Percentiles rank a stretch among this genome's conserved stretches.
Evolutionary conservation across 495 filamentous ascomycete genomes (phyloP).

Genomic region (Cercophora sp.): DNA sequence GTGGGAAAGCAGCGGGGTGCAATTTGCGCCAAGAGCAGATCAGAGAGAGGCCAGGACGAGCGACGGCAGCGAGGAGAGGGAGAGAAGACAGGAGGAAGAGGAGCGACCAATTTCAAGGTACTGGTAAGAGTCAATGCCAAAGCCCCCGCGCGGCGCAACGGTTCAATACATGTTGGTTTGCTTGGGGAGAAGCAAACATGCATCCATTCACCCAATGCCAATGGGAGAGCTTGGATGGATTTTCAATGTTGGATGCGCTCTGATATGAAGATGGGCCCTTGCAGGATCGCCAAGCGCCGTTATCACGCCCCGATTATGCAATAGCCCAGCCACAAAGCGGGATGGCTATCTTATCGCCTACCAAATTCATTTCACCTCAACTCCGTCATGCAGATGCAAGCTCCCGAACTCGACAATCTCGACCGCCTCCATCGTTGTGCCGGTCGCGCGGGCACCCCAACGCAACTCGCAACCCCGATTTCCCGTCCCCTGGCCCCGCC

Average conservation of each 20-base stretch:
- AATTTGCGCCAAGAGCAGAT: background rate
- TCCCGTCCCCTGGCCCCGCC: constrained; percentile 15
- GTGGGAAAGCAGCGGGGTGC: too few relatives aligned
- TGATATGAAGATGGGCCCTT: constrained; percentile 16
- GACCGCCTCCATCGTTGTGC: constrained; percentile 13
- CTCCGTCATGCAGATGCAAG: constrained; percentile 20
- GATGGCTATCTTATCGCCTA: constrained; percentile 19
- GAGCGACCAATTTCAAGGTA: too few relatives aligned
- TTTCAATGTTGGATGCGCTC: constrained; percentile 9
- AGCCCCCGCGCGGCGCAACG: background rate
- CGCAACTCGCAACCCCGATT: background rate
- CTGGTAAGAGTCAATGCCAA: too few relatives aligned
- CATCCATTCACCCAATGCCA: constrained; percentile 13
- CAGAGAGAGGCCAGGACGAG: background rate
- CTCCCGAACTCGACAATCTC: constrained; percentile 7
- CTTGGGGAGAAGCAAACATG: constrained; percentile 3
- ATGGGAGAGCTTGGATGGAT: constrained; percentile 9
- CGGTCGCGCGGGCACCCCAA: constrained; percentile 5
- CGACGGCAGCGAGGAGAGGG: background rate
- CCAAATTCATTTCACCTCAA: constrained; percentile 15
- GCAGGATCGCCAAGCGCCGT: background rate
- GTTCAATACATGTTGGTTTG: constrained; percentile 1
- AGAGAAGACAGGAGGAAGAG: too few relatives aligned
- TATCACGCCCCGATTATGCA: constrained; percentile 24
- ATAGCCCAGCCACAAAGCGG: constrained; percentile 5